Evolutionary conservation across 2,329 filamentous ascomycete species (phyloP), one percentile per base, ranked within the genome.

Genomic region (Epichloe amarillans): DNA sequence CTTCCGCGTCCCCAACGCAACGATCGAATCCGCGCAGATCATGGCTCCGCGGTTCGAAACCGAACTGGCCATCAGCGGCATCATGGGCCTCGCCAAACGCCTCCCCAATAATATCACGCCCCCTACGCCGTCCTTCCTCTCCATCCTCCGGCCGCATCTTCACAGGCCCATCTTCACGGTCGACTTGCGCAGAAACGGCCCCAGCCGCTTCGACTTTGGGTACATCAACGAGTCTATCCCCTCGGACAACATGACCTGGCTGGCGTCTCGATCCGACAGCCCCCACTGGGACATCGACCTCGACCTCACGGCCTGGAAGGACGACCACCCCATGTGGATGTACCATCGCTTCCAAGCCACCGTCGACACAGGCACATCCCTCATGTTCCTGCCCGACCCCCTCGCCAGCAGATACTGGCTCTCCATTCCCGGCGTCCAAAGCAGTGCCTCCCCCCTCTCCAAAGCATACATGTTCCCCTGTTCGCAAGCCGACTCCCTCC

Each of bases 291-390:
- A 77, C 37, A 57, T 69, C 46, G 58, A 62, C 11, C 83, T 84
- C 62, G 67, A 74, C 42, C 62, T 75, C 30, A 79, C 61, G 6
- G 56, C 62, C 2, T 69, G 66, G 62, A 55, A 54, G 2, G 59
- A 60, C 19, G 52, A 83, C 37, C 72, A 83, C 61, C 73, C 60
- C 50, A 69, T 71, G 21, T 72, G 84, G 52, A 66, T 65, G 46
- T 72, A 66, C 54, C 75, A 68, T 43, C 57, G 59, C 17, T 72
- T 74, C 57, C 66, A 67, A 30, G 76, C 80, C 45, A 82, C 84
- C 50, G 72, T 79, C 30, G 84, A 88, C 64, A 87, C 84, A 3
- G 83, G 83, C 23, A 84, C 82, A 4, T 81, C 82, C 1, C 69
- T 87, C 49, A 69, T 87, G 61, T 75, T 86, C 47, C 67, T 83